Evolutionary conservation across 2,329 filamentous ascomycete species (phyloP).

Genomic region (Fonsecaea multimorphosa): DNA sequence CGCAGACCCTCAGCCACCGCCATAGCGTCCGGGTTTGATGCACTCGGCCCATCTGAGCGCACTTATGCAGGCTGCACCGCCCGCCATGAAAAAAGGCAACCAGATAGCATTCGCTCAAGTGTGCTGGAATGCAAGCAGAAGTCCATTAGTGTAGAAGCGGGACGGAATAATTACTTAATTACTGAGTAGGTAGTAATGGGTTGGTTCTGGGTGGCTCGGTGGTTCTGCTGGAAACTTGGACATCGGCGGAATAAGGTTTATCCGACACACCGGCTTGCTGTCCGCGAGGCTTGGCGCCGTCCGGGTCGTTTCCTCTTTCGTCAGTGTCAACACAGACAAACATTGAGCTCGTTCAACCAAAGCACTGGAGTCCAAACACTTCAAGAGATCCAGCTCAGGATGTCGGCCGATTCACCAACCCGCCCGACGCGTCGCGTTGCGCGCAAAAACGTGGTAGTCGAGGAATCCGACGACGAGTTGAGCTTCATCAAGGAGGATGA

Average conservation of each 20-base stretch:
- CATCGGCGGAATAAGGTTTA: not conserved
- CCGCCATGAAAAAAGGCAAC: not conserved
- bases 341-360: not conserved
- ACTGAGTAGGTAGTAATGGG: too few species aligned
- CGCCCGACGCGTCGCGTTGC: conserved; percentile 67
- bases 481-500: conserved; percentile 62
- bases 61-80: not conserved
- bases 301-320: conserved; percentile 12
- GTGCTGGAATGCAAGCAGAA: not conserved
- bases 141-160: not conserved
- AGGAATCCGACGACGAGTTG: conserved; percentile 75
- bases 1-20: too few species aligned
- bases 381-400: conserved; percentile 1
- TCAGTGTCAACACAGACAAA: conserved; percentile 19
- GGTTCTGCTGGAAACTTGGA: not conserved
- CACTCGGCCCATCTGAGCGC: not conserved
- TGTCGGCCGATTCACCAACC: conserved; percentile 45
- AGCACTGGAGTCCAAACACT: not conserved
- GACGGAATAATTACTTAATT: too few species aligned
- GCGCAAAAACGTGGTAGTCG: conserved; percentile 75
- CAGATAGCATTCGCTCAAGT: not conserved
- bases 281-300: not conserved
- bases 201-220: too few species aligned
- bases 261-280: not conserved
- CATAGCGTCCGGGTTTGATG: not conserved